Base-by-base conservation (phyloP, 176 grass and related monocot genomes). In the sorghum (Sorghum bicolor) region DNA sequence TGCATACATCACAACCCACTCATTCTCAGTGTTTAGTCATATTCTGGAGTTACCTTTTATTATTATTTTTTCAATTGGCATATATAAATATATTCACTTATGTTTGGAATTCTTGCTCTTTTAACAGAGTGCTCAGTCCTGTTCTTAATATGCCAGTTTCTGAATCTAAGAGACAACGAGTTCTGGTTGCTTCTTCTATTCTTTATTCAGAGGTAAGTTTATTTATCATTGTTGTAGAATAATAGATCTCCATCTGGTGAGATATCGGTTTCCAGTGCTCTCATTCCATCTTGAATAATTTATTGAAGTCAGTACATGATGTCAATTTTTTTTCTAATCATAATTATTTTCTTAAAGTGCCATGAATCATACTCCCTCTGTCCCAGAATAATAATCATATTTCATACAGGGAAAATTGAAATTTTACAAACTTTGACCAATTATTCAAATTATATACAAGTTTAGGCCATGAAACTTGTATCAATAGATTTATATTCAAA, bases 151-250 rank as follows among this genome's bases (percentile, higher is more conserved):
- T 94, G 92, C 94, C 94, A 32, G 89, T 97, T 83, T 90, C 90
- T 87, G 94, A 97, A 91, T 90, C 94, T 29, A 97, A 92, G 90
- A 89, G 94, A 87, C 94, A 97, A 39, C 82, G 94, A 75, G 94
- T 97, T 87, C 81, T 97, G 81, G 94, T 97, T 89, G 92, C 90
- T 74, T 97, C 87, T 82, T 97, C 87, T 79, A 88, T 97, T 87
- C 83, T 97, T 72, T 97, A 94, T 87, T 97, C 94, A n/a, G 94
- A 97, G 94, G 94, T 97, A 84, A 88, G 44, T 85, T 79, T 60
- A 39, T 43, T 62, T 57, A 63, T 75, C 64, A 82, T 58, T 48
- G 12, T 34, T 5, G 1, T 76, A 40, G 8, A 67, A 74, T 57
- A 52, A 80, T 80, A 75, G 31, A 78, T 82, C 28, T 75, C 24